Conservation (phyloP, 345 rosid genomes). For the Stellera chamaejasme region DNA sequence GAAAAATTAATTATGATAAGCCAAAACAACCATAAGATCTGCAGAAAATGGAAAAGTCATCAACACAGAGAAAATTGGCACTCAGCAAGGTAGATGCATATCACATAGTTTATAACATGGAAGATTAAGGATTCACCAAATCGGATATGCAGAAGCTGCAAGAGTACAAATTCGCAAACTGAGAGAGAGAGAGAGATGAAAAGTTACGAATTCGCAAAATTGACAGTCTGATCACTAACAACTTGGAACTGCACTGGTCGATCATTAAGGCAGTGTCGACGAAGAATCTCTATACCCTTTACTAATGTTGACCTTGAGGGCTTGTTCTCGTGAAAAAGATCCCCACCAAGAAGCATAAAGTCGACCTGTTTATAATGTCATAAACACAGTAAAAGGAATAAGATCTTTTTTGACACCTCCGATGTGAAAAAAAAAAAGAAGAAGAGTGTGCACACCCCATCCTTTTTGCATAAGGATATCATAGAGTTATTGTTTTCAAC, state of each 20-base stretch:
- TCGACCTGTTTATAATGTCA: constrained; percentile 55
- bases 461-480: too few relatives aligned
- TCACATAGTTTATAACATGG: too few relatives aligned
- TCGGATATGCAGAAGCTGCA: too few relatives aligned
- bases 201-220: constrained; percentile 70
- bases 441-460: too few relatives aligned
- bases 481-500: too few relatives aligned
- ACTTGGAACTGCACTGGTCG: constrained; percentile 94
- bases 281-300: constrained; percentile 95
- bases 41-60: too few relatives aligned
- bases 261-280: constrained; percentile 85
- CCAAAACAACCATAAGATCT: too few relatives aligned
- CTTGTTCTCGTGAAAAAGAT: constrained; percentile 98
- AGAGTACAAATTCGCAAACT: too few relatives aligned
- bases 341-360: constrained; percentile 90
- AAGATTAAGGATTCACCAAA: too few relatives aligned
- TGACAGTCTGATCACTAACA: constrained; percentile 93
- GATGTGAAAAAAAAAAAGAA: neutral
- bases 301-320: constrained; percentile 94
- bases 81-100: too few relatives aligned
- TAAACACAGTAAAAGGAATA: neutral
- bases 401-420: neutral
- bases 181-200: neutral
- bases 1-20: too few relatives aligned
- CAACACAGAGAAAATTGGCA: too few relatives aligned